Conservation (phyloP, 805 yeast species). For the Candida mattraensis region DNA sequence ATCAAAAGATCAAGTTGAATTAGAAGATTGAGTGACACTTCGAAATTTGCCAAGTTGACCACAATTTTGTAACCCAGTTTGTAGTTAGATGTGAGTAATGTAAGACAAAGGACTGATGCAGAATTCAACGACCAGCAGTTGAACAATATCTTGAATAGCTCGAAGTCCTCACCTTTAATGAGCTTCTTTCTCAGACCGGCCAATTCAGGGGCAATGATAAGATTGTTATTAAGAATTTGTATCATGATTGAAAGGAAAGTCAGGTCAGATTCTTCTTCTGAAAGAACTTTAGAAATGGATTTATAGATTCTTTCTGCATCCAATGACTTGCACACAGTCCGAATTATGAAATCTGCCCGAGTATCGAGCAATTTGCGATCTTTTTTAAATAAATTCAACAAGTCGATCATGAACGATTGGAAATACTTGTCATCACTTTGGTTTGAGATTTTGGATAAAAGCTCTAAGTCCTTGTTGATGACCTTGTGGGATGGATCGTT, state of each 20-base stretch:
- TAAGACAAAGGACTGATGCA: conserved; percentile 81
- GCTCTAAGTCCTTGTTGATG: conserved; percentile 66
- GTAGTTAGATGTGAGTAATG: conserved; percentile 83
- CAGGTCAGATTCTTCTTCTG: conserved; percentile 54
- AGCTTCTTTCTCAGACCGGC: conserved; percentile 66
- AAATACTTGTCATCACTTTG: conserved; percentile 77
- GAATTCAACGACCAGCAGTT: conserved; percentile 91
- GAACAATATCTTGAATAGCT: conserved; percentile 71
- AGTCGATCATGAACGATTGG: conserved; percentile 68
- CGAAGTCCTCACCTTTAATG: conserved; percentile 26
- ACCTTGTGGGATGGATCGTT: conserved; percentile 74
- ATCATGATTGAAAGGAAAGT: conserved; percentile 78
- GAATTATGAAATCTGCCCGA: conserved; percentile 78
- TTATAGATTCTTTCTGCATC: conserved; percentile 82
- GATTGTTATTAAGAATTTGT: conserved; percentile 81
- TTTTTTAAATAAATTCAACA: conserved; percentile 65
- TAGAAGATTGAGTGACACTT: conserved; percentile 72
- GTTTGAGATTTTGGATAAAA: conserved; percentile 69
- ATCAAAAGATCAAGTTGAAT: conserved; percentile 88
- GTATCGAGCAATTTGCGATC: conserved; percentile 67
- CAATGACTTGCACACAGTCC: conserved; percentile 78
- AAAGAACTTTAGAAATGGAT: conserved; percentile 71
- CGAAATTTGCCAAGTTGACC: conserved; percentile 77
- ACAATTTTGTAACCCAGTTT: conserved; percentile 84
- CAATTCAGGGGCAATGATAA: conserved; percentile 84